Evolutionary conservation across 2,329 filamentous ascomycete species (phyloP).

Genomic region (Sclerotinia subarctica): DNA sequence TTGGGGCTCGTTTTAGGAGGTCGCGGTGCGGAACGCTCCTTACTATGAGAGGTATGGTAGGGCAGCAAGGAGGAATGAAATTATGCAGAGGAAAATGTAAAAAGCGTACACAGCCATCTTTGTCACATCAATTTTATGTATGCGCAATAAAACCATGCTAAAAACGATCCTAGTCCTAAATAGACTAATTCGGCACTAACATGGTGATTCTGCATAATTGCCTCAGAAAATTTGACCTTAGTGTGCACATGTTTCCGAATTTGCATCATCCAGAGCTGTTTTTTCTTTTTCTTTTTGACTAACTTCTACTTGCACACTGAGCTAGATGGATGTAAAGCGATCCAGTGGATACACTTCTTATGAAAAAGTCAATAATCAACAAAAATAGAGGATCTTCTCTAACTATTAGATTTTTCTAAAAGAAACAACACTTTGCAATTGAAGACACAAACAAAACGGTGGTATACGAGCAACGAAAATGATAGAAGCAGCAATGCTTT

Average conservation of each 20-base stretch:
- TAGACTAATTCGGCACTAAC: background rate
- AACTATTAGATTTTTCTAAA: no score
- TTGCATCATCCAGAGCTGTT: no score
- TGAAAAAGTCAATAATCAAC: no score
- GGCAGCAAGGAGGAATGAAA: background rate
- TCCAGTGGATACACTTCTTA: background rate
- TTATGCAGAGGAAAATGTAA: background rate
- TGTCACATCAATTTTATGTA: background rate
- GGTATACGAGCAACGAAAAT: background rate
- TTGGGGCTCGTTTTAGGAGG: slow-evolving; percentile 14
- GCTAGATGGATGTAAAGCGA: no score
- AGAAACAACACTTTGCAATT: no score
- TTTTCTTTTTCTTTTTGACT: no score
- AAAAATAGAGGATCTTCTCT: no score
- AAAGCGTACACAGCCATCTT: background rate
- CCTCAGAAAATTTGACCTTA: background rate
- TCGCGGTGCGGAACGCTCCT: no score
- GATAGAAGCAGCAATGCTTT: background rate
- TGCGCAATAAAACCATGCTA: background rate
- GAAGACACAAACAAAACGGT: background rate
- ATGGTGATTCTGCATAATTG: background rate
- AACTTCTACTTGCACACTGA: background rate
- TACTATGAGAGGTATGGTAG: no score
- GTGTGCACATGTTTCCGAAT: background rate
- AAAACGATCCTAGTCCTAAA: background rate